These are phyloP conservation scores for Phalaenopsis hybrid DNA, from an alignment of 116 monocot species.

Conservation along the genomic window DNA sequence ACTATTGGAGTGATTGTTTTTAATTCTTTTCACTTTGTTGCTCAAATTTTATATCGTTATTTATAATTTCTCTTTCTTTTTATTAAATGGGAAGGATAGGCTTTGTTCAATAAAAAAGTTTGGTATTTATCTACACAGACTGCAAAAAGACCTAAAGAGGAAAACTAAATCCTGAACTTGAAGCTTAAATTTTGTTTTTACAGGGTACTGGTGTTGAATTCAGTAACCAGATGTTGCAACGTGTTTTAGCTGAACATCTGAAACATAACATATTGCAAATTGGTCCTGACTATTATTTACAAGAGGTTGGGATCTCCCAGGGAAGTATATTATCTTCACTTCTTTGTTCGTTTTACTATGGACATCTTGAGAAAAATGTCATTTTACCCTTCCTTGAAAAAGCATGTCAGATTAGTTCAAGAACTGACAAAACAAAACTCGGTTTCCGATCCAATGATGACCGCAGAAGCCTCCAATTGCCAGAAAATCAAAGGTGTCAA, in stretches of 20 bases:
- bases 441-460: background rate
- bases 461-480: background rate
- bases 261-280: constrained; percentile 55
- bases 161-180: background rate
- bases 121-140: too few relatives aligned
- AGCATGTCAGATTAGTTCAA: constrained; percentile 6
- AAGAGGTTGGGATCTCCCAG: constrained; percentile 81
- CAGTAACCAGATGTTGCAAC: constrained; percentile 21
- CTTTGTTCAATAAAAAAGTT: too few relatives aligned
- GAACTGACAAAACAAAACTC: background rate
- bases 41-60: background rate
- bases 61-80: background rate
- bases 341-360: constrained; percentile 89
- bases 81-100: too few relatives aligned
- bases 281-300: constrained; percentile 50
- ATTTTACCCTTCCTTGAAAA: constrained; percentile 69
- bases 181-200: background rate
- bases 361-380: constrained; percentile 60
- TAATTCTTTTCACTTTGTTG: background rate
- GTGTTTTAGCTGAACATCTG: constrained; percentile 54
- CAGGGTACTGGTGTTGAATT: constrained; percentile 33
- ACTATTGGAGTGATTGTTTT: background rate
- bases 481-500: background rate
- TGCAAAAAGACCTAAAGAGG: background rate
- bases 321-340: constrained; percentile 72